phyloP scores from a whole-genome alignment of 2,329 filamentous ascomycete genomes.

The Pseudogymnoascus sp. region DNA sequence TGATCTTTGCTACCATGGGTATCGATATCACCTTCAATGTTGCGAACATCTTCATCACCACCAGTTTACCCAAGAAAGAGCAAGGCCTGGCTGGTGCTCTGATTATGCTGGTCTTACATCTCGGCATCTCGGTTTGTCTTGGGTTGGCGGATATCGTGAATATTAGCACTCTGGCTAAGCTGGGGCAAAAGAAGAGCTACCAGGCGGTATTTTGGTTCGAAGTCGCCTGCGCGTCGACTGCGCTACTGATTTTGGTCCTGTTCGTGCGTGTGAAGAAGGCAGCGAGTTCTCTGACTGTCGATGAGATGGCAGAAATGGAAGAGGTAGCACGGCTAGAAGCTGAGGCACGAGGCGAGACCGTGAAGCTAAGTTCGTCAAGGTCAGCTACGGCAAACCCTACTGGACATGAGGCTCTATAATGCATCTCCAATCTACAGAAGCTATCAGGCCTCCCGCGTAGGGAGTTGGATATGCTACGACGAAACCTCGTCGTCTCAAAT shows the following conservation, averaged over 20 bases:
- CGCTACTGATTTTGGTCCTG: constrained; percentile 40
- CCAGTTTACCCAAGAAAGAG: constrained; percentile 52
- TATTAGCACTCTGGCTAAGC: constrained; percentile 27
- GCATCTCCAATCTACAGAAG: neutral
- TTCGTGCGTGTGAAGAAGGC: constrained; percentile 47
- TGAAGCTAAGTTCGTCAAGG: neutral
- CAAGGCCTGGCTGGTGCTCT: constrained; percentile 66
- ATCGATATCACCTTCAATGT: constrained; percentile 71
- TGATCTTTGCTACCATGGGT: constrained; percentile 60
- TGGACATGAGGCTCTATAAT: neutral
- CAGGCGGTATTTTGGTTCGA: constrained; percentile 60
- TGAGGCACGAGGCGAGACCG: neutral
- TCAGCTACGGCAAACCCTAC: neutral
- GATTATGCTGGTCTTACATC: constrained; percentile 60
- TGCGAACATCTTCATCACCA: constrained; percentile 70
- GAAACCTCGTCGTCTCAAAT: neutral
- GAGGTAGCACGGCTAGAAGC: neutral
- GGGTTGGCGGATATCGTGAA: constrained; percentile 61
- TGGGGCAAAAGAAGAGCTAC: constrained; percentile 45
- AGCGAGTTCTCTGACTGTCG: constrained; percentile 47
- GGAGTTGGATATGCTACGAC: neutral
- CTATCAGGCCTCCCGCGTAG: neutral
- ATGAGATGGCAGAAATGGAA: constrained; percentile 37
- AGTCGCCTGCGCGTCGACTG: constrained; percentile 43
- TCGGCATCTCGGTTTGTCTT: constrained; percentile 64